These are phyloP conservation scores for Phoma sp. DNA, from an alignment of 2,329 filamentous ascomycete species.

Conservation along the genomic window DNA sequence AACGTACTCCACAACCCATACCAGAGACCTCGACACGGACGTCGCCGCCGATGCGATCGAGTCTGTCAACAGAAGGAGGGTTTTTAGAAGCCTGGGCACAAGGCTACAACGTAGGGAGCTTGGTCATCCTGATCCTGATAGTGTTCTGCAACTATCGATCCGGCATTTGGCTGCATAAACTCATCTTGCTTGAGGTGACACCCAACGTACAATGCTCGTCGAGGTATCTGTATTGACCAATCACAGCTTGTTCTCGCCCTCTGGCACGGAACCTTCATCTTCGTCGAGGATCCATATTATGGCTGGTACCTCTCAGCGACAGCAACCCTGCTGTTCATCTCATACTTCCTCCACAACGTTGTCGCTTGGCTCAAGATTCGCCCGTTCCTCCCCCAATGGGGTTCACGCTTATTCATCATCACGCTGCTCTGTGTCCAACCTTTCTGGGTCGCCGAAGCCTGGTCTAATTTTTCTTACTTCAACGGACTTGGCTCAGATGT, in stretches of 20 bases:
- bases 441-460: slow-evolving; percentile 45
- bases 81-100: slow-evolving; percentile 46
- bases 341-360: slow-evolving; percentile 45
- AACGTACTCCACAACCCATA: slow-evolving; percentile 26
- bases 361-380: slow-evolving; percentile 46
- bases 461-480: slow-evolving; percentile 47
- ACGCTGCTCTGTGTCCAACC: slow-evolving; percentile 42
- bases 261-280: slow-evolving; percentile 47
- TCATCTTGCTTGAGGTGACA: slow-evolving; percentile 43
- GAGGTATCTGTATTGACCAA: slow-evolving; percentile 11
- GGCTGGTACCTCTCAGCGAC: slow-evolving; percentile 46
- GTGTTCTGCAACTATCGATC: slow-evolving; percentile 47
- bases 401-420: slow-evolving; percentile 42
- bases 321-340: slow-evolving; percentile 45
- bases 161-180: slow-evolving; percentile 43
- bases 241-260: slow-evolving; percentile 43
- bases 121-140: slow-evolving; percentile 44
- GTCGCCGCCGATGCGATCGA: slow-evolving; percentile 35
- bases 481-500: slow-evolving; percentile 39
- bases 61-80: slow-evolving; percentile 36
- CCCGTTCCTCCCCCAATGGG: slow-evolving; percentile 43
- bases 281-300: slow-evolving; percentile 38
- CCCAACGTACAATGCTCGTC: background rate
- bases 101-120: slow-evolving; percentile 45
- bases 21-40: slow-evolving; percentile 32